Conservation (phyloP, 2,329 filamentous ascomycete genomes). For the Colletotrichum karsti region DNA sequence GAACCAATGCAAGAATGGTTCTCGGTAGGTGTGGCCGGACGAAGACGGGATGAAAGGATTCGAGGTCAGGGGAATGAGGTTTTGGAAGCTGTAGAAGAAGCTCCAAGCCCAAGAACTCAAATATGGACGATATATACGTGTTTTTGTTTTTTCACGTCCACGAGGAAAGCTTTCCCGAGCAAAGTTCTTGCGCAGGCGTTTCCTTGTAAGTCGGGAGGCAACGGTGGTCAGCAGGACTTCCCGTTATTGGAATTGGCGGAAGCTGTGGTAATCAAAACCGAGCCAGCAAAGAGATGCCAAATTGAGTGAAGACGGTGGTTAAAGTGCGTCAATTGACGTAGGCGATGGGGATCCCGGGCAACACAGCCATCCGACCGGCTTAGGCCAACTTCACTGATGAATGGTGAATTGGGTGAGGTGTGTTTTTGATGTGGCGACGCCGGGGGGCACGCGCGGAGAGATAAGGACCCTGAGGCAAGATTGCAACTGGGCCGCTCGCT, state of each 20-base stretch:
- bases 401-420: neutral
- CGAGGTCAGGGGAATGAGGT: neutral
- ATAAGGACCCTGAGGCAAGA: constrained; percentile 28
- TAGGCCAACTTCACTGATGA: constrained; percentile 1
- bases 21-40: neutral
- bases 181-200: constrained; percentile 3
- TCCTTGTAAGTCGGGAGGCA: constrained; percentile 13
- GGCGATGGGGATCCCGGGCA: constrained; percentile 26
- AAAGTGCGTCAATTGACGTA: constrained; percentile 29
- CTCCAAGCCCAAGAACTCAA: constrained; percentile 3
- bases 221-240: constrained; percentile 21
- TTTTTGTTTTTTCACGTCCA: neutral
- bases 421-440: constrained; percentile 19
- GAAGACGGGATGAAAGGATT: constrained; percentile 18
- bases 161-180: constrained; percentile 10
- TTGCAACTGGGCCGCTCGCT: neutral
- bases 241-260: constrained; percentile 13
- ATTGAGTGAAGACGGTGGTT: constrained; percentile 1
- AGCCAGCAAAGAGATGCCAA: neutral
- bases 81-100: neutral
- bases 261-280: neutral
- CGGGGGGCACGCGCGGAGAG: constrained; percentile 22
- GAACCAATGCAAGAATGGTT: constrained; percentile 14
- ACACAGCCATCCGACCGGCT: constrained; percentile 31
- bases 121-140: constrained; percentile 19